Evolutionary conservation across 73 alveolate genomes (phyloP), one percentile per base, ranked within the genome.

Genomic region (Symbiodinium pilosum): DNA sequence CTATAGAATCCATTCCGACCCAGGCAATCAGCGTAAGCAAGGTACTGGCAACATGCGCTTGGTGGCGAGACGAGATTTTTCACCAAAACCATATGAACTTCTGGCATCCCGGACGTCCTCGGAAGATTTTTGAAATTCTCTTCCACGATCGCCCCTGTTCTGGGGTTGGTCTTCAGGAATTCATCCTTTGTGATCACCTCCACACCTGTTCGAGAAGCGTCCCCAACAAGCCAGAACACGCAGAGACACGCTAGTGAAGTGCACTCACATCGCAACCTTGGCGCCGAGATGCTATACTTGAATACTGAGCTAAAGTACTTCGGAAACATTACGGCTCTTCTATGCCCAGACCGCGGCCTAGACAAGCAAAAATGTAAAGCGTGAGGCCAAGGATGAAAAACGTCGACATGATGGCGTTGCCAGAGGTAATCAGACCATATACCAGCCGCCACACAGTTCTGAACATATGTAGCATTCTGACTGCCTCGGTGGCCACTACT

Each of bases 381-480:
- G 96, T 91, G 81, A 91, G 83, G 40, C 42, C 8, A 47, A 91
- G 96, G 87, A 91, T 91, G 87, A 91, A 91, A 81, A 91, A 91
- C 28, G 96, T 91, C 81, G 96, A 91, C 40, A 91, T 54, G 77
- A 91, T 91, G 41, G 96, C 87, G 52, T 91, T 91, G 47, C 96
- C 87, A 8, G 96, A 91, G 36, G 96, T 91, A 52, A 91, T 64
- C 88, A 91, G 43, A 12, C 96, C 96, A 21, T 91, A 91, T 40
- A 91, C 96, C 77, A 91, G 77, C 44, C 96, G 96, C 96, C 96
- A 91, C 43, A 91, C 96, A 11, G 96, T 91, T 40, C 96, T 52
- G 96, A 91, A 91, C 96, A 91, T 91, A 75, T 91, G 96, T 39
- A 91, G 43, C 96, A 91, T 91, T 42, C 96, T 30, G 73, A 91